Conservation (phyloP, 495 filamentous ascomycete species). For the Staphylotrichum tortipilum region DNA sequence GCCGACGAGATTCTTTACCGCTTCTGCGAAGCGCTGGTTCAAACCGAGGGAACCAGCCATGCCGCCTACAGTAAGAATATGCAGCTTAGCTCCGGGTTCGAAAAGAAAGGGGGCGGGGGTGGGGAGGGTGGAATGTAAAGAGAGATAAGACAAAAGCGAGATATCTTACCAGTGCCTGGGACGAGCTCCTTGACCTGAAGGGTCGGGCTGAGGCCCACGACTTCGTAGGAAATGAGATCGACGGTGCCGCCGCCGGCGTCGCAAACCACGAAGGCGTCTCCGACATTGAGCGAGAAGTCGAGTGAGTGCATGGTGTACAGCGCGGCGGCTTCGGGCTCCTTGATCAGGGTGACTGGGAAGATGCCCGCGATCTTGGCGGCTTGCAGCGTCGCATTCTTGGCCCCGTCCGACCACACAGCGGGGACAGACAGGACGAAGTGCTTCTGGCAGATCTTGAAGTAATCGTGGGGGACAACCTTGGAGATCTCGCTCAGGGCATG, state of each 20-base stretch:
- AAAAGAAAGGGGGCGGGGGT: too few species aligned
- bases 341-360: background rate
- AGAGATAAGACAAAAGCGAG: too few species aligned
- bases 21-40: background rate
- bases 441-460: background rate
- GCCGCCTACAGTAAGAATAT: background rate
- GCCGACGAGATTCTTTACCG: background rate
- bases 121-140: too few species aligned
- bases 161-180: background rate
- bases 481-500: background rate
- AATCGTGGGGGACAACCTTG: background rate
- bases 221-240: background rate
- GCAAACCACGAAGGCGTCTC: background rate
- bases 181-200: background rate
- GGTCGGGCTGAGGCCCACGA: background rate
- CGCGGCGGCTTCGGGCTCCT: background rate
- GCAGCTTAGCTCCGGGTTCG: too few species aligned
- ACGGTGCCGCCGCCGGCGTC: background rate
- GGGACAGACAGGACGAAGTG: background rate
- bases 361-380: background rate
- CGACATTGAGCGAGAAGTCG: background rate
- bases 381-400: background rate
- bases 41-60: background rate
- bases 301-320: background rate
- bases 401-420: background rate